These are phyloP conservation scores for Cystoderma amianthinum DNA, from an alignment of 768 basidiomycete species.

Conservation along the genomic window DNA sequence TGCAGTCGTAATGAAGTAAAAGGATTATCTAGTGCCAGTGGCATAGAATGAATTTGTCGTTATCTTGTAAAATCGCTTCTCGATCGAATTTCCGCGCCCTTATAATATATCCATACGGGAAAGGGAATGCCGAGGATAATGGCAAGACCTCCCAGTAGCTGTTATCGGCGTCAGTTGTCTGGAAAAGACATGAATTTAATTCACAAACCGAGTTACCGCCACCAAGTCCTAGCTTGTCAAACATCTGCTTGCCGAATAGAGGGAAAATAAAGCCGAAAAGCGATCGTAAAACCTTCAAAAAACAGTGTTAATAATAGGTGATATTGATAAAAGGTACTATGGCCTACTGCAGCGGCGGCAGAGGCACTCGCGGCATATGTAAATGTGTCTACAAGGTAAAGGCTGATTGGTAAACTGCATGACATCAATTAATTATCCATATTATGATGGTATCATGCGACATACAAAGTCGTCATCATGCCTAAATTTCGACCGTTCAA, in stretches of 20 bases:
- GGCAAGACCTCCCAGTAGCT: slow-evolving; percentile 51
- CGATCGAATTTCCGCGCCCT: slow-evolving; percentile 50
- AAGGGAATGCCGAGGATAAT: slow-evolving; percentile 65
- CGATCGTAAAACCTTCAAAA: slow-evolving; percentile 35
- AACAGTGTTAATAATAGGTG: not conserved
- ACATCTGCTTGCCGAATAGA: slow-evolving; percentile 54
- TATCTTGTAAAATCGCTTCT: slow-evolving; percentile 18
- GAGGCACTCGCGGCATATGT: slow-evolving; percentile 63
- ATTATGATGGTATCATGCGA: too few species aligned
- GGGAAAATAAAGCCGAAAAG: slow-evolving; percentile 42
- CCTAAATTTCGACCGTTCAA: not conserved
- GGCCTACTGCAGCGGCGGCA: slow-evolving; percentile 53
- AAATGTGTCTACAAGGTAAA: slow-evolving; percentile 71
- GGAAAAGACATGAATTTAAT: not conserved
- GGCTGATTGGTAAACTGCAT: slow-evolving; percentile 53
- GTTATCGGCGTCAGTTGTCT: slow-evolving; percentile 11
- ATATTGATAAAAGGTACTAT: slow-evolving; percentile 8
- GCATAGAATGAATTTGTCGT: too few species aligned
- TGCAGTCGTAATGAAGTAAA: too few species aligned
- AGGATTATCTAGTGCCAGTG: too few species aligned
- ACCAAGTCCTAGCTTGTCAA: slow-evolving; percentile 50
- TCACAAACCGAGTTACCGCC: slow-evolving; percentile 53
- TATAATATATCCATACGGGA: slow-evolving; percentile 66
- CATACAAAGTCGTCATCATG: slow-evolving; percentile 61
- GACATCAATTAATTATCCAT: not conserved